These are phyloP conservation scores for Groenewaldozyma auringiensis DNA, from an alignment of 1,139 yeast species.

Conservation along the genomic window DNA sequence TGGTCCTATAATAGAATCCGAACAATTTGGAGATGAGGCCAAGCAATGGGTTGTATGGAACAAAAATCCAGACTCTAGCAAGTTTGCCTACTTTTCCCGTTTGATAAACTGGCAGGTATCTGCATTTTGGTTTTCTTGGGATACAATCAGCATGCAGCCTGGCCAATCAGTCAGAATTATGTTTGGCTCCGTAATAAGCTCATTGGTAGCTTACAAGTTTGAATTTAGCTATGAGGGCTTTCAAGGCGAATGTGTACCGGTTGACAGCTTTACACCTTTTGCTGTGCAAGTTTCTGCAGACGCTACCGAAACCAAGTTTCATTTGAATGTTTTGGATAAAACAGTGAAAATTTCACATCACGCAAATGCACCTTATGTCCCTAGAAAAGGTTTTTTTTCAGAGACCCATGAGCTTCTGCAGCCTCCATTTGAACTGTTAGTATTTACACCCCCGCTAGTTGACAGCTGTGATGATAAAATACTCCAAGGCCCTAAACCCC, in stretches of 20 bases:
- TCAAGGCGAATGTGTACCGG: neutral
- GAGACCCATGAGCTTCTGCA: constrained; percentile 62
- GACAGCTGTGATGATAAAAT: constrained; percentile 17
- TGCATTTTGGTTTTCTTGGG: neutral
- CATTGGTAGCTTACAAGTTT: neutral
- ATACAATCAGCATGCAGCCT: neutral
- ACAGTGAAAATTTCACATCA: neutral
- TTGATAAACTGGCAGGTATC: neutral
- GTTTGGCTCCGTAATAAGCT: neutral
- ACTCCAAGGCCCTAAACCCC: constrained; percentile 1
- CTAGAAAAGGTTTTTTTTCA: constrained; percentile 41
- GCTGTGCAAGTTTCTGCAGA: neutral
- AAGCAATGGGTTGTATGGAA: neutral
- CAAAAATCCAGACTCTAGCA: neutral
- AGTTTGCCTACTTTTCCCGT: neutral
- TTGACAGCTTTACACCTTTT: neutral
- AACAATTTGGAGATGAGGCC: neutral
- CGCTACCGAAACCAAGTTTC: neutral
- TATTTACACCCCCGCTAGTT: constrained; percentile 23
- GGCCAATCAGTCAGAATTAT: neutral
- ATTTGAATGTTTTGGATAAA: neutral
- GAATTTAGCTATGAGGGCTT: neutral
- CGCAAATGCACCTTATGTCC: neutral
- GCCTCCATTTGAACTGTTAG: constrained; percentile 45
- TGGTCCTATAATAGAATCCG: neutral